Conservation (phyloP, 345 rosid species). For the sweet orange (Citrus sinensis) region DNA sequence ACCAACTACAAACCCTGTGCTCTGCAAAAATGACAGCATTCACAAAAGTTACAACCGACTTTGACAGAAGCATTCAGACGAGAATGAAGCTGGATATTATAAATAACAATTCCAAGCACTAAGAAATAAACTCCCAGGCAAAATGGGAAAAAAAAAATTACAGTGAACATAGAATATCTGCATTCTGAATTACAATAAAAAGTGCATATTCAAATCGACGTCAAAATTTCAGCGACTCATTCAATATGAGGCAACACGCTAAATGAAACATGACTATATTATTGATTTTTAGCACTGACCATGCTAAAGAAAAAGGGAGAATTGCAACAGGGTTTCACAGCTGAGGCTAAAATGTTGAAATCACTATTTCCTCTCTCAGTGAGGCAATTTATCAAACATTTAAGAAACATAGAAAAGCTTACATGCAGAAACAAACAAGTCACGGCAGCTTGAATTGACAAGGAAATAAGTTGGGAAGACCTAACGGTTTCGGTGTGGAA, state of each 20-base stretch:
- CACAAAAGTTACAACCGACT: neutral
- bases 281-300: neutral
- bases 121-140: neutral
- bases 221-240: neutral
- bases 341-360: neutral
- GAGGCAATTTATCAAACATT: slow-evolving; percentile 27
- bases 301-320: neutral
- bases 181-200: too few relatives aligned
- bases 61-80: neutral
- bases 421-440: neutral
- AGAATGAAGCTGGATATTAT: neutral
- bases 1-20: neutral
- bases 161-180: neutral
- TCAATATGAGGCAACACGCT: neutral
- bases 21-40: neutral
- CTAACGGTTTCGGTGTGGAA: neutral
- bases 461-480: neutral
- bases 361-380: neutral
- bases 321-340: neutral
- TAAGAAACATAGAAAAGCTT: neutral
- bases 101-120: neutral
- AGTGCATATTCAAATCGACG: neutral
- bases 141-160: neutral
- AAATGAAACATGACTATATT: neutral
- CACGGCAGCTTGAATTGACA: neutral